Base-by-base conservation (phyloP, 768 basidiomycete species). In the Vishniacozyma victoriae region DNA sequence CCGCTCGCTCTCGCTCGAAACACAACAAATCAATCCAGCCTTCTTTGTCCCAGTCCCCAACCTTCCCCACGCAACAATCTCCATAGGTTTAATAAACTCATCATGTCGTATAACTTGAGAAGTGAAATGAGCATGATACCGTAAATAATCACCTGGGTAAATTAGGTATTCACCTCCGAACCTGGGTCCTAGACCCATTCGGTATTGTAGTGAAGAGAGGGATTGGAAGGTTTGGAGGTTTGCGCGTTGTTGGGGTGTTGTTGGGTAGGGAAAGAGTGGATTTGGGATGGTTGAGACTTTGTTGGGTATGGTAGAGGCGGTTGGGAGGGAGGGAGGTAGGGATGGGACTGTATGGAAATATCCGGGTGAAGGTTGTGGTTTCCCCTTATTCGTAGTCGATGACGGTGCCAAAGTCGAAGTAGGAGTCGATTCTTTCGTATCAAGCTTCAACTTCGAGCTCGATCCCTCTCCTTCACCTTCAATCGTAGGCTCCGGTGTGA, bases 1-100 rank as follows among this genome's bases (percentile, higher is more conserved):
- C n/a, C n/a, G n/a, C n/a, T n/a, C n/a, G n/a, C n/a, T n/a, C n/a
- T n/a, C n/a, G n/a, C n/a, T n/a, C n/a, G n/a, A n/a, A n/a, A n/a
- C 95, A 25, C 83, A 81, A 60, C 90, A 95, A 3, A 97, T 73
- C 24, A 97, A 73, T 69, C 96, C 92, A 0, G 89, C 82, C 73
- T 99, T 99, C 72, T 96, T 97, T 7, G 95, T 96, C 11, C 87
- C 95, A 3, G 95, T 99, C 1, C 93, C 95, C 26, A 99, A 73
- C 26, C 95, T 79, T 15, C 95, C 95, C 67, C 91, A 91, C 0
- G 93, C 92, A 19, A 99, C 86, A 38, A 99, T 80, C 70, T 97
- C 90, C 82, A 93, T 87, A 4, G 95, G 91, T 40, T 78, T 76
- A 42, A 99, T 76, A 1, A 76, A 56, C 12, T 80, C 52, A 64